Percentiles rank a stretch among this genome's conserved stretches.
Evolutionary conservation across 805 yeast genomes (phyloP).

Genomic region (Cyberlindnera bimundalis): DNA sequence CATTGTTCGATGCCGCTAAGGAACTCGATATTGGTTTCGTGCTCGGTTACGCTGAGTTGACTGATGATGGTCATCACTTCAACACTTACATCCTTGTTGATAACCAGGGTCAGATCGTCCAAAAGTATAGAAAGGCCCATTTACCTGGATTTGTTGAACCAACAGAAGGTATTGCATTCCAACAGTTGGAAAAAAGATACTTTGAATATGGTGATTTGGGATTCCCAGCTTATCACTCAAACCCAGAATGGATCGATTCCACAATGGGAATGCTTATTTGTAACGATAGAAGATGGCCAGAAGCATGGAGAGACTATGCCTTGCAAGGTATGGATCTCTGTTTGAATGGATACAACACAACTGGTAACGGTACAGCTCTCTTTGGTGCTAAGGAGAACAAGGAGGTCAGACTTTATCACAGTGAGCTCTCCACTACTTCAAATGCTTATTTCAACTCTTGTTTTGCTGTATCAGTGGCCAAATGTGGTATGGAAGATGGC

Average conservation of each 20-base stretch:
- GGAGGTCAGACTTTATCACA: slow-evolving; percentile 31
- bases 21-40: slow-evolving; percentile 30
- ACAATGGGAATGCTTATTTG: slow-evolving; percentile 38
- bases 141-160: slow-evolving; percentile 37
- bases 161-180: slow-evolving; percentile 30
- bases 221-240: slow-evolving; percentile 33
- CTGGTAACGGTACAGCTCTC: slow-evolving; percentile 33
- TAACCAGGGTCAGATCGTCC: slow-evolving; percentile 29
- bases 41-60: slow-evolving; percentile 37
- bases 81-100: slow-evolving; percentile 34
- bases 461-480: slow-evolving; percentile 35
- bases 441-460: slow-evolving; percentile 35
- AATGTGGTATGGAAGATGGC: slow-evolving; percentile 36
- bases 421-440: slow-evolving; percentile 33
- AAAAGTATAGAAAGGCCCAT: slow-evolving; percentile 37
- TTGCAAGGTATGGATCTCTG: slow-evolving; percentile 40
- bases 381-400: slow-evolving; percentile 33
- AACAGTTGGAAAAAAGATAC: slow-evolving; percentile 38
- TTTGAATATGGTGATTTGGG: slow-evolving; percentile 37
- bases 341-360: slow-evolving; percentile 36
- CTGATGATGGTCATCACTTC: slow-evolving; percentile 35
- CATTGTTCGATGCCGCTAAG: slow-evolving; percentile 33
- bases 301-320: slow-evolving; percentile 38
- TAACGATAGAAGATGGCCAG: slow-evolving; percentile 42
- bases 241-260: slow-evolving; percentile 36